These are phyloP conservation scores for Thelonectria discophora DNA, from an alignment of 2,329 filamentous ascomycete genomes.

Conservation along the genomic window DNA sequence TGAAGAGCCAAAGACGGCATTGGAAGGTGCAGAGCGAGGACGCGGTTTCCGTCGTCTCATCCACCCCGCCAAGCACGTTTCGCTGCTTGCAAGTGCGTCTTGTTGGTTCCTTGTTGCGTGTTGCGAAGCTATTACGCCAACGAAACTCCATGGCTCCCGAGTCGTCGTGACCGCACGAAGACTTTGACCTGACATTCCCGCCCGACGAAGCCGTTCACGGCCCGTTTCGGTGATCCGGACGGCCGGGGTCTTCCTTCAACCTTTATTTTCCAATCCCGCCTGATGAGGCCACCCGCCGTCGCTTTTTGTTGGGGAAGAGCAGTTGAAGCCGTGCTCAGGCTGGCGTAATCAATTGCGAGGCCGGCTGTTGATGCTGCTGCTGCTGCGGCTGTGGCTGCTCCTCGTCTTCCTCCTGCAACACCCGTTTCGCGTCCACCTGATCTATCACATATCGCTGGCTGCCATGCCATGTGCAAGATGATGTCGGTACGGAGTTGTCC, in stretches of 20 bases:
- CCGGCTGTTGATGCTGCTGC: too few relatives aligned
- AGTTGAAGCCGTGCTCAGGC: too few relatives aligned
- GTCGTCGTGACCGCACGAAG: too few relatives aligned
- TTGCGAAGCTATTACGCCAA: slow-evolving; percentile 36
- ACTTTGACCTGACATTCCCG: background rate
- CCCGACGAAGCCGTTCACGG: slow-evolving; percentile 10
- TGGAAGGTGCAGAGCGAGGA: background rate
- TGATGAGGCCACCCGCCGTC: background rate
- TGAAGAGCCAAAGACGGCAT: slow-evolving; percentile 3
- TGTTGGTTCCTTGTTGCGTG: slow-evolving; percentile 32
- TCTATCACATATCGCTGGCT: too few relatives aligned
- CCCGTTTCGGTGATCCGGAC: slow-evolving; percentile 19
- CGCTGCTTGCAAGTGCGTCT: slow-evolving; percentile 27
- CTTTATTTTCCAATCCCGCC: slow-evolving; percentile 1
- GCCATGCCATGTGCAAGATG: too few relatives aligned
- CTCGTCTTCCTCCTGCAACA: background rate
- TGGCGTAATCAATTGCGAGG: too few relatives aligned
- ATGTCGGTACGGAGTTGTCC: background rate
- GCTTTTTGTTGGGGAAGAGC: too few relatives aligned
- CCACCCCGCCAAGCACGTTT: slow-evolving; percentile 42
- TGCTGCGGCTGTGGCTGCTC: too few relatives aligned
- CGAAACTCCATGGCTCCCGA: slow-evolving; percentile 12
- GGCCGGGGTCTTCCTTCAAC: slow-evolving; percentile 1
- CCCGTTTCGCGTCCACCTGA: background rate
- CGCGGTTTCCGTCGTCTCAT: slow-evolving; percentile 31